Conservation (phyloP, 768 basidiomycete species). For the Leccinellum luteum region DNA sequence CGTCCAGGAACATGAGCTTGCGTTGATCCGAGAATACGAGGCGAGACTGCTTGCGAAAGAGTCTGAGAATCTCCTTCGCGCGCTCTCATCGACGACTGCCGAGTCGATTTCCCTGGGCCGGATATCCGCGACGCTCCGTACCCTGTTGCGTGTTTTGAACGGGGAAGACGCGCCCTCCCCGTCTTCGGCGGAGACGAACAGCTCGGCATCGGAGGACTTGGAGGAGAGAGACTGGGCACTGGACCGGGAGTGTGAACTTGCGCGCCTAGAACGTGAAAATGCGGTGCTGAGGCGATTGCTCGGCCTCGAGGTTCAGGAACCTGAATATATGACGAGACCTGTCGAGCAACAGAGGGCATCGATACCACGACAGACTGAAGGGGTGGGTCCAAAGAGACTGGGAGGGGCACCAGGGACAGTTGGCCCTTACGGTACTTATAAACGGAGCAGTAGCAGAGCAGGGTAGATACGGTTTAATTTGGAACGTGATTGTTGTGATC, state of each 20-base stretch:
- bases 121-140: slow-evolving; percentile 66
- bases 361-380: slow-evolving; percentile 15
- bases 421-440: slow-evolving; percentile 46
- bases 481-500: background rate
- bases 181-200: slow-evolving; percentile 1
- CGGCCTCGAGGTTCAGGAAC: slow-evolving; percentile 40
- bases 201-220: background rate
- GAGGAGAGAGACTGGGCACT: slow-evolving; percentile 59
- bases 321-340: slow-evolving; percentile 2
- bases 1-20: slow-evolving; percentile 88
- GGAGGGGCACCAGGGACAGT: slow-evolving; percentile 37
- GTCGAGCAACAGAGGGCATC: slow-evolving; percentile 15
- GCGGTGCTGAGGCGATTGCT: slow-evolving; percentile 72
- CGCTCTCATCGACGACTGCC: slow-evolving; percentile 60
- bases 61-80: slow-evolving; percentile 57
- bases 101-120: slow-evolving; percentile 68
- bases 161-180: slow-evolving; percentile 53
- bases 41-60: slow-evolving; percentile 74
- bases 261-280: slow-evolving; percentile 86
- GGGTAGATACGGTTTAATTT: slow-evolving; percentile 10
- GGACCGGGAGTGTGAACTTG: slow-evolving; percentile 89
- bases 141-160: slow-evolving; percentile 62
- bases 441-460: slow-evolving; percentile 26
- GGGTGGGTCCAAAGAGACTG: slow-evolving; percentile 22
- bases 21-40: slow-evolving; percentile 89